Evolutionary conservation across 768 basidiomycete genomes (phyloP).

Genomic region (Imleria badia): DNA sequence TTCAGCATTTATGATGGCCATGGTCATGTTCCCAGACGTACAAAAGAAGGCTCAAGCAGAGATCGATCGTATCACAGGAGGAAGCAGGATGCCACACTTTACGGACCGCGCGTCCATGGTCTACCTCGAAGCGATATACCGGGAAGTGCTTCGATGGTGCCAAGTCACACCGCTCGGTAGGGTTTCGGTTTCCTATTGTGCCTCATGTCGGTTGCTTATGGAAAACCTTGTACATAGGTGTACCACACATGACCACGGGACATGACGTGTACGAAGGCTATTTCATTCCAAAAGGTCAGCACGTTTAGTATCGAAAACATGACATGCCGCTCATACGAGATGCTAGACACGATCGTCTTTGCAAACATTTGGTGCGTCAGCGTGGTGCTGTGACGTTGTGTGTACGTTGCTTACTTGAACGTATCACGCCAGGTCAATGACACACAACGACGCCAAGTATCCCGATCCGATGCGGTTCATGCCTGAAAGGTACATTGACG

Average conservation of each 20-base stretch:
- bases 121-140: slow-evolving; percentile 24
- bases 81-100: slow-evolving; percentile 18
- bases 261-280: slow-evolving; percentile 17
- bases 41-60: slow-evolving; percentile 28
- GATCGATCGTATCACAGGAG: slow-evolving; percentile 22
- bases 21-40: slow-evolving; percentile 25
- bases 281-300: slow-evolving; percentile 21
- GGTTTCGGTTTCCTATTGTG: neutral
- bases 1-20: slow-evolving; percentile 27
- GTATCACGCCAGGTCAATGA: slow-evolving; percentile 23
- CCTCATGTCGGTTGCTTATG: neutral
- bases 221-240: slow-evolving; percentile 15
- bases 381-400: neutral
- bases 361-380: slow-evolving; percentile 16
- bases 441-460: slow-evolving; percentile 23
- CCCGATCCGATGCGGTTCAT: slow-evolving; percentile 22
- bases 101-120: slow-evolving; percentile 22
- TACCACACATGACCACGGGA: slow-evolving; percentile 25
- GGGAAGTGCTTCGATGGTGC: slow-evolving; percentile 25
- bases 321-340: neutral
- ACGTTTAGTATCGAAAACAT: too few species aligned
- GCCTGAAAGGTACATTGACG: slow-evolving; percentile 20
- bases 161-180: slow-evolving; percentile 26
- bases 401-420: neutral
- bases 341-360: slow-evolving; percentile 25